Conservation (phyloP, 1,139 yeast genomes). For the Suhomyces yuchorum region DNA sequence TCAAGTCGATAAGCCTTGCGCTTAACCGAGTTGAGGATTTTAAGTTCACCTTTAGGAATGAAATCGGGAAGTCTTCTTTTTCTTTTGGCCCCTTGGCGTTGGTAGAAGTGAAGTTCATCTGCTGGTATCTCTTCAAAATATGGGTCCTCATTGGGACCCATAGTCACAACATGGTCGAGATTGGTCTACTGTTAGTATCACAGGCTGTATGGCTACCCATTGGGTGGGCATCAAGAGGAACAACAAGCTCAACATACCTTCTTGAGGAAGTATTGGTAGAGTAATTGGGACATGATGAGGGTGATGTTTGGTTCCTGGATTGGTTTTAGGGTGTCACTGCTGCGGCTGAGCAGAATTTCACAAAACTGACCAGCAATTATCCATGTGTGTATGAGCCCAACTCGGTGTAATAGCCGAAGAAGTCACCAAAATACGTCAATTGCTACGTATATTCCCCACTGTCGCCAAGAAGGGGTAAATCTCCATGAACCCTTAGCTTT, state of each 20-base stretch:
- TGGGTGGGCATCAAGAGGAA: background rate
- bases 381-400: background rate
- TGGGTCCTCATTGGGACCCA: conserved; percentile 45
- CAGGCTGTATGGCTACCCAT: background rate
- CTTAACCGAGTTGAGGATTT: conserved; percentile 54
- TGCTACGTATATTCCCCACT: background rate
- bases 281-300: conserved; percentile 25
- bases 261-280: conserved; percentile 39
- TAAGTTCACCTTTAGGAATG: conserved; percentile 54
- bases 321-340: background rate
- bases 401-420: background rate
- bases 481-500: background rate
- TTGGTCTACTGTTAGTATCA: conserved; percentile 33
- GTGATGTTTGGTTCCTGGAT: background rate
- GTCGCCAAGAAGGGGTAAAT: too few relatives aligned
- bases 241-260: conserved; percentile 32
- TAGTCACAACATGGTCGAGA: conserved; percentile 35
- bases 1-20: conserved; percentile 68
- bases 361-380: background rate
- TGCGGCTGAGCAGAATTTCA: conserved; percentile 6
- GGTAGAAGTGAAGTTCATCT: conserved; percentile 47
- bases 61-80: conserved; percentile 55
- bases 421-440: background rate
- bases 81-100: conserved; percentile 49
- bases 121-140: conserved; percentile 53